phyloP scores from a whole-genome alignment of 192 early-diverging fungal species.

The Coemansia sp. region DNA sequence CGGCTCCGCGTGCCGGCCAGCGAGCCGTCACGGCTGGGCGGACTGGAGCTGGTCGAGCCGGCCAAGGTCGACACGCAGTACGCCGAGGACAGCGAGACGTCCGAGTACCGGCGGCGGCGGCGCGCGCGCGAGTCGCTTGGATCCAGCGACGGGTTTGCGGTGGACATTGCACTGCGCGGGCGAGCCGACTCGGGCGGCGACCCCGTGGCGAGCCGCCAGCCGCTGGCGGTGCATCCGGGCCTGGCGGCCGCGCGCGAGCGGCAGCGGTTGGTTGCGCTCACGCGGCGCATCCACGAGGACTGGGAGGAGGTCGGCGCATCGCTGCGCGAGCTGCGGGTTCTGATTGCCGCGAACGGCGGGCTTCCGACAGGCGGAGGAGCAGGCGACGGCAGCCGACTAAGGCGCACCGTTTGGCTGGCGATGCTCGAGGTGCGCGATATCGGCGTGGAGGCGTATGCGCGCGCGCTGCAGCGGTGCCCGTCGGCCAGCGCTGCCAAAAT shows the following conservation, averaged over 20 bases:
- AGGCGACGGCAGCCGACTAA: slow-evolving; percentile 1
- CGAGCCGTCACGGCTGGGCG: slow-evolving; percentile 39
- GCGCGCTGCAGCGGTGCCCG: slow-evolving; percentile 67
- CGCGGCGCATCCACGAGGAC: slow-evolving; percentile 40
- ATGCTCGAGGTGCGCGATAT: slow-evolving; percentile 51
- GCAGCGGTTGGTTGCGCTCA: slow-evolving; percentile 38
- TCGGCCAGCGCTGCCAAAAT: slow-evolving; percentile 79
- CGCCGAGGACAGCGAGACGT: slow-evolving; percentile 38
- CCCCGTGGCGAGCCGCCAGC: background rate
- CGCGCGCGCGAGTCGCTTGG: slow-evolving; percentile 33
- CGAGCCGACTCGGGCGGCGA: background rate
- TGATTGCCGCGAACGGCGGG: slow-evolving; percentile 39
- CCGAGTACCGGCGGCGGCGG: slow-evolving; percentile 37
- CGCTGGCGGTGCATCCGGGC: background rate
- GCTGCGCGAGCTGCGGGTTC: slow-evolving; percentile 37
- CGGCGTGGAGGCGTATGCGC: slow-evolving; percentile 64
- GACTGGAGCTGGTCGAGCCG: slow-evolving; percentile 52
- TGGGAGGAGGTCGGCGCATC: slow-evolving; percentile 48
- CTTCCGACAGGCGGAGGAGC: slow-evolving; percentile 21
- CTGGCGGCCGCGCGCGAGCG: slow-evolving; percentile 21
- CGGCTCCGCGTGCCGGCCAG: slow-evolving; percentile 34
- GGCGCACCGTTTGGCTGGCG: slow-evolving; percentile 42
- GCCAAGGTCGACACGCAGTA: slow-evolving; percentile 45
- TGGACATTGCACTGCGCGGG: slow-evolving; percentile 14
- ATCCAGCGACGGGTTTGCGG: slow-evolving; percentile 22